Base-by-base conservation (phyloP, 352 stramenopile genomes). In the Globisporangium abappressorium region DNA sequence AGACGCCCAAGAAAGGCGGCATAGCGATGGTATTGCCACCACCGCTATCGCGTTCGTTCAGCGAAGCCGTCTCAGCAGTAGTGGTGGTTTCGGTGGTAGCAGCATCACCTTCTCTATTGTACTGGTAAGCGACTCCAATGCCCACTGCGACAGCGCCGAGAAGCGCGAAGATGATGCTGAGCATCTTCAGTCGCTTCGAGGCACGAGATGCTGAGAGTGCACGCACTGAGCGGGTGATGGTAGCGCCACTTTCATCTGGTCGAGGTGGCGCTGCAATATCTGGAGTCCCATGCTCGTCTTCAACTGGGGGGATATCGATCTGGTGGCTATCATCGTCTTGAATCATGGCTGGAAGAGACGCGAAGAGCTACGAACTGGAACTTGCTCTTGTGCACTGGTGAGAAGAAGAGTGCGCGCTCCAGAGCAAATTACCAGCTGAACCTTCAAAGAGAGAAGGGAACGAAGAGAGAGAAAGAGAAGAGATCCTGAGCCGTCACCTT, bases 131-230 rank as follows among this genome's bases (percentile, higher is more conserved):
- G 54, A 59, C 8, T 2, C 55, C 68, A 15, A 77, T 57, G 36
- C 64, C 70, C n/a, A 78, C 54, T 0, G 66, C 72, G 47, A 78
- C 15, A 2, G 51, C 30, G 8, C 66, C 47, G 12, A 78, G 11
- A 4, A 69, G 38, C 8, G 66, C 60, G 18, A 75, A 26, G 15
- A 71, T 28, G 26, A 65, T 51, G 8, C 70, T 49, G 14, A 76
- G 12, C 14, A 74, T 65, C 47, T 69, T 71, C 24, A 70, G 22
- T 7, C 67, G 62, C 60, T 58, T 65, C 7, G 36, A 67, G 6
- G 38, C 51, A 22, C 49, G 51, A 18, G 36, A 49, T 20, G 47
- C 20, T 26, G 26, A 36, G 24, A 66, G 18, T 0, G 57, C 12
- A 18, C n/a, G 28, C 7, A 56, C 43, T 5, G 58, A 65, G 28